Percentiles rank a stretch among this genome's conserved stretches.
These are phyloP conservation scores for Solioccasus polychromus DNA, from an alignment of 768 basidiomycete species.

Conservation along the genomic window DNA sequence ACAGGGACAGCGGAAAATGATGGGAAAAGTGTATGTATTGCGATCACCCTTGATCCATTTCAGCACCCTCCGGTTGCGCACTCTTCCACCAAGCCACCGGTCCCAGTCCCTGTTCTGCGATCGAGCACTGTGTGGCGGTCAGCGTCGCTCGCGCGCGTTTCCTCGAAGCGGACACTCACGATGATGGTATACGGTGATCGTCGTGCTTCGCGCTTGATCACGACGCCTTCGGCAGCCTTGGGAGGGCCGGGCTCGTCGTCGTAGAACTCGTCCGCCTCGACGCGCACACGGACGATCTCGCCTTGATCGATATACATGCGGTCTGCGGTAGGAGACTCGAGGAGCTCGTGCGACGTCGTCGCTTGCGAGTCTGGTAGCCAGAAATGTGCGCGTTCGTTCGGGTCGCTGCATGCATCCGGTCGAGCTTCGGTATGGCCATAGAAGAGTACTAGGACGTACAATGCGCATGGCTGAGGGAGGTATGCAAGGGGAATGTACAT, in stretches of 20 bases:
- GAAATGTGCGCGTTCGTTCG: slow-evolving; percentile 80
- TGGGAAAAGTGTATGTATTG: too few relatives aligned
- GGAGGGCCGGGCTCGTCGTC: slow-evolving; percentile 87
- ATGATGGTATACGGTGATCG: slow-evolving; percentile 68
- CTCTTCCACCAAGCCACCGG: slow-evolving; percentile 75
- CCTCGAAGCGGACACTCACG: slow-evolving; percentile 45
- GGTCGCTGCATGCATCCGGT: slow-evolving; percentile 57
- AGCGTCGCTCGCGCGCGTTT: not conserved
- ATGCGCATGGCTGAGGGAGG: slow-evolving; percentile 78
- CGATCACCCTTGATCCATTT: slow-evolving; percentile 40
- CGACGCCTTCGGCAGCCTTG: slow-evolving; percentile 68
- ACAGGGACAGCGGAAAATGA: too few relatives aligned
- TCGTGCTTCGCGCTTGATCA: slow-evolving; percentile 46
- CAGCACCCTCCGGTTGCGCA: slow-evolving; percentile 39
- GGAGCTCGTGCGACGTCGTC: slow-evolving; percentile 53
- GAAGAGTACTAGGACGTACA: slow-evolving; percentile 44
- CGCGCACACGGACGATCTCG: slow-evolving; percentile 72
- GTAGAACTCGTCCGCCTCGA: slow-evolving; percentile 79
- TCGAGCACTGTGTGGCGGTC: slow-evolving; percentile 60
- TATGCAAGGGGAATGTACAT: slow-evolving; percentile 79
- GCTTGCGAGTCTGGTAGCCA: slow-evolving; percentile 68
- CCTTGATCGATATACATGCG: slow-evolving; percentile 82
- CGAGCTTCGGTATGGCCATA: not conserved
- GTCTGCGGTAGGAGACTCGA: slow-evolving; percentile 62
- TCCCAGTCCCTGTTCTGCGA: slow-evolving; percentile 79